phyloP scores from a whole-genome alignment of 2,329 filamentous ascomycete genomes.

The Boeremia lycopersici region DNA sequence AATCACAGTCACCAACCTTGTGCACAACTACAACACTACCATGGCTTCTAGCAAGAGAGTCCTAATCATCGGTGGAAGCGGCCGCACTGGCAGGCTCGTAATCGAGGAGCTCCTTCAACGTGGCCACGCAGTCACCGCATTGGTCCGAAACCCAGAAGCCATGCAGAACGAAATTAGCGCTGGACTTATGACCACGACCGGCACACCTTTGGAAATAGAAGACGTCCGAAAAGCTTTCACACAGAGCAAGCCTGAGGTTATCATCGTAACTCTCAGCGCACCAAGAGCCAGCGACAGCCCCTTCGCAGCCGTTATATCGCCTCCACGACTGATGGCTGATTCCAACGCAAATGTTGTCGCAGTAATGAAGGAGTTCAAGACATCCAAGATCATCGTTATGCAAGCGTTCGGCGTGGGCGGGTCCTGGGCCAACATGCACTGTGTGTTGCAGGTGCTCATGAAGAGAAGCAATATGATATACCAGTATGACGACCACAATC shows the following conservation, averaged over 20 bases:
- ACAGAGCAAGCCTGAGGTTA: conserved; percentile 36
- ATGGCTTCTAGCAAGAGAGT: conserved; percentile 42
- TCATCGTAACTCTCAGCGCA: conserved; percentile 59
- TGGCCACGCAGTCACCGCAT: conserved; percentile 53
- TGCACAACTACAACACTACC: neutral
- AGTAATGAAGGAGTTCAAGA: conserved; percentile 47
- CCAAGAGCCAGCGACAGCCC: conserved; percentile 55
- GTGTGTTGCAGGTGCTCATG: conserved; percentile 54
- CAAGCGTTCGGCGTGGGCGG: conserved; percentile 58
- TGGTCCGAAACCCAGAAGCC: conserved; percentile 51
- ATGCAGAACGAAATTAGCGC: conserved; percentile 27
- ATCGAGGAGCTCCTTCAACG: conserved; percentile 49
- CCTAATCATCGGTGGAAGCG: conserved; percentile 56
- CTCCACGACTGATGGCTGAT: conserved; percentile 56
- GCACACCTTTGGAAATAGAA: conserved; percentile 44
- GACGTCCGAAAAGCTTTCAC: conserved; percentile 49
- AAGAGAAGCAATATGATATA: conserved; percentile 54
- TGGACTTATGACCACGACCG: conserved; percentile 50
- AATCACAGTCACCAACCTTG: neutral
- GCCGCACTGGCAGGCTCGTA: conserved; percentile 55
- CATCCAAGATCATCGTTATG: conserved; percentile 56
- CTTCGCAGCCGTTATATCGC: conserved; percentile 54
- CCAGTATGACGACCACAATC: conserved; percentile 56
- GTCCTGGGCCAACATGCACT: conserved; percentile 52
- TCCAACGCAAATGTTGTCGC: conserved; percentile 47